A percentile compares a stretch with the other conserved stretches of the same genome.
Conservation (phyloP, 768 basidiomycete species). For the Pulveroboletus ravenelii region DNA sequence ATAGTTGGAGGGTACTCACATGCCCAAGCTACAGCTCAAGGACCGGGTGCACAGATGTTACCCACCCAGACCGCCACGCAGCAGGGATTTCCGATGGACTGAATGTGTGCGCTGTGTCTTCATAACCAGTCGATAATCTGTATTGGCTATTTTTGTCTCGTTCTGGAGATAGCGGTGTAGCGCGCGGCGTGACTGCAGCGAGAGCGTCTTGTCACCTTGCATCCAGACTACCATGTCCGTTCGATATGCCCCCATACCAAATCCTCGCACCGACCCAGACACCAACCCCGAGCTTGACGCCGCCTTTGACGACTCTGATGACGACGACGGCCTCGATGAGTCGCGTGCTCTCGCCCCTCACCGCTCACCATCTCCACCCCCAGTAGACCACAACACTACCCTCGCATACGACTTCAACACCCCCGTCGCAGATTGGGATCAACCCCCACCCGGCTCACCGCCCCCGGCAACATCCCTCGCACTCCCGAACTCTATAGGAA, state of each 20-base stretch:
- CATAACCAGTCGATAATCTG: no score
- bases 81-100: slow-evolving; percentile 25
- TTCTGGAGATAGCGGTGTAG: slow-evolving; percentile 10
- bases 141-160: not conserved
- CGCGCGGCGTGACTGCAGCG: not conserved
- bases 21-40: slow-evolving; percentile 8
- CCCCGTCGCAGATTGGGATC: slow-evolving; percentile 60
- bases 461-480: slow-evolving; percentile 60
- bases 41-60: slow-evolving; percentile 11
- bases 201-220: not conserved
- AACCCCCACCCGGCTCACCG: slow-evolving; percentile 80
- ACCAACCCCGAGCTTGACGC: slow-evolving; percentile 71
- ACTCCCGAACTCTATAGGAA: slow-evolving; percentile 67
- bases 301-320: slow-evolving; percentile 79
- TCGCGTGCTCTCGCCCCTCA: slow-evolving; percentile 49
- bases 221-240: slow-evolving; percentile 37
- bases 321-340: slow-evolving; percentile 46
- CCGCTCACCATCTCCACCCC: slow-evolving; percentile 26
- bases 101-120: not conserved
- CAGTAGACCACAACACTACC: slow-evolving; percentile 17
- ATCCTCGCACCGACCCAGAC: slow-evolving; percentile 45
- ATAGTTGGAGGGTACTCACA: slow-evolving; percentile 14
- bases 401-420: slow-evolving; percentile 76
- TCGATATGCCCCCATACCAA: slow-evolving; percentile 68
- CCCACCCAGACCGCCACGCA: slow-evolving; percentile 9